Percentiles rank a stretch among this genome's conserved stretches.
These are phyloP conservation scores for Vaccinium vitisidaea DNA, from an alignment of 148 eudicot species.

Conservation along the genomic window DNA sequence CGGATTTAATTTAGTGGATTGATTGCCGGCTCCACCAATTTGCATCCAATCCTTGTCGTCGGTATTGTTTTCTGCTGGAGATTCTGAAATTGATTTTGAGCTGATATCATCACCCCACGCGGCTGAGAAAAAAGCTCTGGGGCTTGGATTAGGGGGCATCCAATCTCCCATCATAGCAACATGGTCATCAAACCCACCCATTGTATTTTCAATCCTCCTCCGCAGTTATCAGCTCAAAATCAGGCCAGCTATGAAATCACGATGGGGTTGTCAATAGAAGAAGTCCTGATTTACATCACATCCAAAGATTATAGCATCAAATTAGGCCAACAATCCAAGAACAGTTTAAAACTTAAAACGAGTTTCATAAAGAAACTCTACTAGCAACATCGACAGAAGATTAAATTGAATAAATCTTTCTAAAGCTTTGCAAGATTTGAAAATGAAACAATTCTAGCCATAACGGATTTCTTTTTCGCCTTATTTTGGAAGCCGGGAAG, in stretches of 20 bases:
- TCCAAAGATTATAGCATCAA: background rate
- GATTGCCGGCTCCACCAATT: constrained; percentile 17
- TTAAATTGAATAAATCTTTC: background rate
- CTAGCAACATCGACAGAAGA: background rate
- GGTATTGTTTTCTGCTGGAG: constrained; percentile 17
- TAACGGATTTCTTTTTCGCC: background rate
- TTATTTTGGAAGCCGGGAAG: too few relatives aligned
- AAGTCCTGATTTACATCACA: constrained; percentile 8
- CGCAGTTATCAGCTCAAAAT: constrained; percentile 6
- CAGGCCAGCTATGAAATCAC: constrained; percentile 3
- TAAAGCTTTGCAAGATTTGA: background rate
- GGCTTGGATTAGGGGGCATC: constrained; percentile 49
- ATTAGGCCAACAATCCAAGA: background rate
- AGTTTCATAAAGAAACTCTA: background rate
- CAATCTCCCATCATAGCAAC: constrained; percentile 43
- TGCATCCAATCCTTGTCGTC: constrained; percentile 25
- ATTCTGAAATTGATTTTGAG: constrained; percentile 24
- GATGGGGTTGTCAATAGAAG: background rate
- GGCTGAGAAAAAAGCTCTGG: constrained; percentile 40
- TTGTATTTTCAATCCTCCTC: constrained; percentile 9
- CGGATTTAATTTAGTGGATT: constrained; percentile 19
- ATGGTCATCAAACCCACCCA: constrained; percentile 53
- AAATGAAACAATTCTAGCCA: background rate
- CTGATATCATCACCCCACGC: constrained; percentile 31
- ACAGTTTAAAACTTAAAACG: background rate